Conservation (phyloP, 23 red algal species). For the Gracilaria gracilis region DNA sequence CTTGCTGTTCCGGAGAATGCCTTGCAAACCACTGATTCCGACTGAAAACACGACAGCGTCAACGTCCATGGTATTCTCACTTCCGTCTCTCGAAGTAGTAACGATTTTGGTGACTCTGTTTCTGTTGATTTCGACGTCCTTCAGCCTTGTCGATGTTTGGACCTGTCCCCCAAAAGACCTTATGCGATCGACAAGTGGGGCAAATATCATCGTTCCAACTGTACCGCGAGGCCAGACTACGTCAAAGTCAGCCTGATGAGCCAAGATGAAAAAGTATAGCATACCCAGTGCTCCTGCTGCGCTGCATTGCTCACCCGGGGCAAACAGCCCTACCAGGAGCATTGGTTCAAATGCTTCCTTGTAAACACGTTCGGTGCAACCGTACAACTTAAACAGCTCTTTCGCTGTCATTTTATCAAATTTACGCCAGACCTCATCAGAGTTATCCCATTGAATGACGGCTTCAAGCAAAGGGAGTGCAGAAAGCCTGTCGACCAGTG, state of each 20-base stretch:
- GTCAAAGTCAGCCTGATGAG: constrained; percentile 86
- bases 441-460: constrained; percentile 77
- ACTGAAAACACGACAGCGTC: constrained; percentile 85
- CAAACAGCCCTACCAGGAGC: constrained; percentile 87
- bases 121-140: constrained; percentile 48
- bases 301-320: constrained; percentile 77
- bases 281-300: constrained; percentile 79
- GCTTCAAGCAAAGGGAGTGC: constrained; percentile 80
- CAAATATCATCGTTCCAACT: constrained; percentile 77
- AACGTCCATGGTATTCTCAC: constrained; percentile 18
- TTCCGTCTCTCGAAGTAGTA: constrained; percentile 19
- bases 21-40: constrained; percentile 82
- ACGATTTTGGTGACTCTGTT: constrained; percentile 62
- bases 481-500: constrained; percentile 71
- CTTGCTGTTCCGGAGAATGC: constrained; percentile 68
- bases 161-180: constrained; percentile 42
- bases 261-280: constrained; percentile 85
- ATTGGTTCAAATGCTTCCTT: constrained; percentile 85
- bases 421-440: constrained; percentile 61
- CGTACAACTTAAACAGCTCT: constrained; percentile 78
- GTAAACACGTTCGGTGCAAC: constrained; percentile 71
- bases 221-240: constrained; percentile 90
- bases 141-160: constrained; percentile 61
- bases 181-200: constrained; percentile 65
- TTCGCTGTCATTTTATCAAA: constrained; percentile 93